Percentiles rank a stretch among this genome's conserved stretches.
These are phyloP conservation scores for Neurospora terricola DNA, from an alignment of 495 filamentous ascomycete genomes.

Conservation along the genomic window DNA sequence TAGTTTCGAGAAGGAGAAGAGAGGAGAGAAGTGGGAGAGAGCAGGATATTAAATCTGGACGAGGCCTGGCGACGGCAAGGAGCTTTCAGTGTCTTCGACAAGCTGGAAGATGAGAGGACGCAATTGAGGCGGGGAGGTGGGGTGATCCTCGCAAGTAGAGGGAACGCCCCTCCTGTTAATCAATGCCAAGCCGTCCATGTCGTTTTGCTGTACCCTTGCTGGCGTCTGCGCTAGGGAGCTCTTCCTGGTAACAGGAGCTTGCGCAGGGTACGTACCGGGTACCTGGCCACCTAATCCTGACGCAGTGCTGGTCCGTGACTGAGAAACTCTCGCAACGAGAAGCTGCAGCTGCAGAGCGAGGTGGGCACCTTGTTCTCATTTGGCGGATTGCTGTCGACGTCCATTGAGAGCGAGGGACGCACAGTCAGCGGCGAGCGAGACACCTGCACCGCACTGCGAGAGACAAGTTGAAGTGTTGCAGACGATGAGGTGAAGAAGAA, in stretches of 20 bases:
- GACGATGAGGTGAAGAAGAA: not conserved
- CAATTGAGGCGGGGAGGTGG: slow-evolving; percentile 22
- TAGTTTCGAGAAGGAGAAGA: not conserved
- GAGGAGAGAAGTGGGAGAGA: not conserved
- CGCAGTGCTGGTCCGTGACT: not conserved
- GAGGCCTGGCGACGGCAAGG: slow-evolving; percentile 6
- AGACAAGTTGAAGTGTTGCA: not conserved
- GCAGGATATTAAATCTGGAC: not conserved
- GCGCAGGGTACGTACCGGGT: not conserved
- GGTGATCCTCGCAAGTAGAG: slow-evolving; percentile 17
- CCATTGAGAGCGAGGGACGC: not conserved
- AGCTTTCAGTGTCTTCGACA: slow-evolving; percentile 12
- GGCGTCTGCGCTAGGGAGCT: not conserved
- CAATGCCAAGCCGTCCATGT: slow-evolving; percentile 6
- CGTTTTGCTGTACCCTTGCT: not conserved
- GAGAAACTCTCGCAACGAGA: not conserved
- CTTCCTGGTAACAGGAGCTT: not conserved
- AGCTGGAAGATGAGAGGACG: slow-evolving; percentile 17
- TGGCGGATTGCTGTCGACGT: not conserved
- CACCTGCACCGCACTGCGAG: not conserved
- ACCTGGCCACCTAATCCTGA: not conserved
- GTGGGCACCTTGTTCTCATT: not conserved
- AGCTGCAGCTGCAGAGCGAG: not conserved
- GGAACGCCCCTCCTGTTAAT: slow-evolving; percentile 13
- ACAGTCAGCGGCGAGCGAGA: not conserved